Percentiles rank a stretch among this genome's conserved stretches.
Conservation (phyloP, 2,329 filamentous ascomycete species). For the Hymenoscyphus repandus region DNA sequence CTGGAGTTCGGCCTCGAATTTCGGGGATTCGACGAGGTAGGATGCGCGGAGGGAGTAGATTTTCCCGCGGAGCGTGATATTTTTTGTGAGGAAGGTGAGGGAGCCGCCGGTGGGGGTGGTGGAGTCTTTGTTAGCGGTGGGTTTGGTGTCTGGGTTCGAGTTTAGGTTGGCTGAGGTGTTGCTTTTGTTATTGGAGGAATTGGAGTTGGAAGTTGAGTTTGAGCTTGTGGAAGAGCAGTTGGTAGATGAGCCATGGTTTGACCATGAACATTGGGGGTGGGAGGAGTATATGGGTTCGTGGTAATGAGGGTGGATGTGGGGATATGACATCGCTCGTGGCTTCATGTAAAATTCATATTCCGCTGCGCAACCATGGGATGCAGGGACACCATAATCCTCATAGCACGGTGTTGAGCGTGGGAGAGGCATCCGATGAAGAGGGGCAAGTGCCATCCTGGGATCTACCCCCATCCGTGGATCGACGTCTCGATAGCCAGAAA, state of each 20-base stretch:
- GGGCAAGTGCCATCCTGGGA: neutral
- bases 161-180: neutral
- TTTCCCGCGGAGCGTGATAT: slow-evolving; percentile 22
- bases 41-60: slow-evolving; percentile 19
- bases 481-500: neutral
- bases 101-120: too few relatives aligned
- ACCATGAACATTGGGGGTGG: neutral
- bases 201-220: neutral
- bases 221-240: neutral
- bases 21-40: slow-evolving; percentile 22
- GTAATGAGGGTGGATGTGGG: neutral
- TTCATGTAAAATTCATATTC: neutral
- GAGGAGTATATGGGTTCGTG: neutral
- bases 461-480: neutral
- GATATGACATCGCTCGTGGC: neutral
- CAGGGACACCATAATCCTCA: neutral
- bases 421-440: neutral
- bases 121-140: neutral
- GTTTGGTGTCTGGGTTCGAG: slow-evolving; percentile 23
- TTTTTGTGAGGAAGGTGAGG: too few relatives aligned
- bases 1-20: slow-evolving; percentile 24
- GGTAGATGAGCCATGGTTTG: neutral
- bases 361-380: neutral
- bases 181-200: neutral
- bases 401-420: neutral